Evolutionary conservation across 176 grass and related monocot genomes (phyloP).

Genomic region (Alopecurus myosuroides): DNA sequence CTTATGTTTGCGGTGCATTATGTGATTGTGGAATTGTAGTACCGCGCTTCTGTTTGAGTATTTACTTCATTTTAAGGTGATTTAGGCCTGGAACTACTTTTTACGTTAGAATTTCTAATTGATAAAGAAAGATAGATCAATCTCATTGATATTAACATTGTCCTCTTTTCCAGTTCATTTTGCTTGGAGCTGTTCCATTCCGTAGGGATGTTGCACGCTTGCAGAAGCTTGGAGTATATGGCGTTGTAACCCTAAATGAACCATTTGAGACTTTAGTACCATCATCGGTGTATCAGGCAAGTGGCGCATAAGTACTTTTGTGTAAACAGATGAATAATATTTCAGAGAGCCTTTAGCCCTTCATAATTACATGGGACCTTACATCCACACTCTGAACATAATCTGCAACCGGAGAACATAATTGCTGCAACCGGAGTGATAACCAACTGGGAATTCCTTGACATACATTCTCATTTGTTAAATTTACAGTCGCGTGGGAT

Average conservation of each 20-base stretch:
- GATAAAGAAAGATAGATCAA: neutral
- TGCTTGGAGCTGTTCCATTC: constrained; percentile 93
- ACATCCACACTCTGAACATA: neutral
- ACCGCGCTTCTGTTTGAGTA: neutral
- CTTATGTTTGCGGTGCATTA: neutral
- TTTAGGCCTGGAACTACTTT: neutral
- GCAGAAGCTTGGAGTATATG: constrained; percentile 63
- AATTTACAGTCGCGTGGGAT: constrained; percentile 65
- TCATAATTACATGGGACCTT: neutral
- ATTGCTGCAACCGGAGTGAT: neutral
- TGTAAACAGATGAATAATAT: neutral
- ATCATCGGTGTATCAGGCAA: constrained; percentile 69
- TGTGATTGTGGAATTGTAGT: neutral
- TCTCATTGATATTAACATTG: constrained; percentile 17
- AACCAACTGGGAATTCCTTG: neutral
- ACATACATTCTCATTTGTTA: constrained; percentile 23
- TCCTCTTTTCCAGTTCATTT: constrained; percentile 51
- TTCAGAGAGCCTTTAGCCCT: neutral
- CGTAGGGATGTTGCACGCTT: constrained; percentile 61
- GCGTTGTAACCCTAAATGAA: constrained; percentile 85
- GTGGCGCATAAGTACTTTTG: neutral
- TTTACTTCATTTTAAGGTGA: neutral
- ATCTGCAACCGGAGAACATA: too few species aligned
- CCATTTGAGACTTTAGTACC: constrained; percentile 87
- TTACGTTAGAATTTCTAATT: neutral